phyloP scores from a whole-genome alignment of 805 yeast genomes.

The Teunomyces tritomae region DNA sequence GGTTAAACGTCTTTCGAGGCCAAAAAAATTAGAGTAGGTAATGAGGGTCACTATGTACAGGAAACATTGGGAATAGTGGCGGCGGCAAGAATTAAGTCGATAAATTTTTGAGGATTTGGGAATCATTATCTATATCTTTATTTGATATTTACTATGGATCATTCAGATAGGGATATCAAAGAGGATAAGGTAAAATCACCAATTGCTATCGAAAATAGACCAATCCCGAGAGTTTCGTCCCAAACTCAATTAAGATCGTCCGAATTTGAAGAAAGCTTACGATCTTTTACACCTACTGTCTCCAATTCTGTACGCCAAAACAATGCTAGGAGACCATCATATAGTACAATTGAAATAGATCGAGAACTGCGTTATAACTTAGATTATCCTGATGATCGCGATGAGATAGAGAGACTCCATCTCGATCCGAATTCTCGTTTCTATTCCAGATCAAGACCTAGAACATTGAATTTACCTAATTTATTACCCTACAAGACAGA shows the following conservation, averaged over 20 bases:
- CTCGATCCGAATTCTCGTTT: conserved; percentile 38
- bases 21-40: background rate
- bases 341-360: conserved; percentile 15
- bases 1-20: background rate
- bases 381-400: conserved; percentile 49
- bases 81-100: background rate
- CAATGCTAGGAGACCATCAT: conserved; percentile 18
- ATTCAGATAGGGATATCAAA: background rate
- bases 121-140: background rate
- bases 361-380: conserved; percentile 40
- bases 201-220: conserved; percentile 14
- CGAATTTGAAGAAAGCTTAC: conserved; percentile 7
- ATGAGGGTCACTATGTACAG: background rate
- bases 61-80: background rate
- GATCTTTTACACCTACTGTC: conserved; percentile 27
- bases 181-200: conserved; percentile 13
- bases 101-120: background rate
- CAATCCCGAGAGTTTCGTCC: conserved; percentile 7
- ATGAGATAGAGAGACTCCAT: conserved; percentile 23
- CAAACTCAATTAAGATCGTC: conserved; percentile 1
- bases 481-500: conserved; percentile 77
- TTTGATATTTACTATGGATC: background rate
- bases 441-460: conserved; percentile 35
- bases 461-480: conserved; percentile 41
- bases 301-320: conserved; percentile 7